phyloP scores from a whole-genome alignment of 805 yeast species.

The Komagataella phaffii region DNA sequence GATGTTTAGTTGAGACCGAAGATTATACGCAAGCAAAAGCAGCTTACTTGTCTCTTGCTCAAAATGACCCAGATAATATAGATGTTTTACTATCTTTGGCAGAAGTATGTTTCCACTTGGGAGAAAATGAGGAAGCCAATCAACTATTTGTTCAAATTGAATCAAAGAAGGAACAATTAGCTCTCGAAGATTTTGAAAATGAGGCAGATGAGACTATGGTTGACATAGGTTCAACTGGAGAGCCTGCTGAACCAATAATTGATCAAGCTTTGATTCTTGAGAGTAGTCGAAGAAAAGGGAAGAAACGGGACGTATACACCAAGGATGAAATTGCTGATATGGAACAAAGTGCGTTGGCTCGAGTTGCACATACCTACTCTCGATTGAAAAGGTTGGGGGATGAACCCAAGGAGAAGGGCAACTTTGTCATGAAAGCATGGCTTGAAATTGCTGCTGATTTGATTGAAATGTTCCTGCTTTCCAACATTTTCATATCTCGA shows the following conservation, averaged over 20 bases:
- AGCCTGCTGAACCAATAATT: background rate
- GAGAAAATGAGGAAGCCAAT: slow-evolving; percentile 44
- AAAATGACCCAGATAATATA: slow-evolving; percentile 45
- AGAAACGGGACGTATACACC: slow-evolving; percentile 10
- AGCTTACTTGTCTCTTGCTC: slow-evolving; percentile 23
- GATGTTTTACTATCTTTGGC: slow-evolving; percentile 72
- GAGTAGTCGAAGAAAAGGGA: slow-evolving; percentile 7
- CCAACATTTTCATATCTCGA: slow-evolving; percentile 64
- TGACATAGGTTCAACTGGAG: background rate
- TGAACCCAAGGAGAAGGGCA: slow-evolving; percentile 35
- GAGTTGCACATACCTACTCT: slow-evolving; percentile 30
- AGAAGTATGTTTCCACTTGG: slow-evolving; percentile 62
- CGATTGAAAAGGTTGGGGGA: slow-evolving; percentile 36
- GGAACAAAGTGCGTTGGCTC: slow-evolving; percentile 16
- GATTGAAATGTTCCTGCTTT: slow-evolving; percentile 70
- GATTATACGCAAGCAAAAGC: slow-evolving; percentile 52
- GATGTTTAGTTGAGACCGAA: slow-evolving; percentile 63
- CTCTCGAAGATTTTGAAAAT: slow-evolving; percentile 5
- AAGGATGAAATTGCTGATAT: slow-evolving; percentile 14
- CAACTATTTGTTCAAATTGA: slow-evolving; percentile 39
- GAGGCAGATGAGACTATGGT: slow-evolving; percentile 10
- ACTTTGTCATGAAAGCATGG: slow-evolving; percentile 67
- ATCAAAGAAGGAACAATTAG: slow-evolving; percentile 22
- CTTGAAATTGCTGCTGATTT: slow-evolving; percentile 70
- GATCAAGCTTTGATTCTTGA: slow-evolving; percentile 8